Base-by-base conservation (phyloP, 768 basidiomycete genomes). In the Erythrobasidium yunnanense region DNA sequence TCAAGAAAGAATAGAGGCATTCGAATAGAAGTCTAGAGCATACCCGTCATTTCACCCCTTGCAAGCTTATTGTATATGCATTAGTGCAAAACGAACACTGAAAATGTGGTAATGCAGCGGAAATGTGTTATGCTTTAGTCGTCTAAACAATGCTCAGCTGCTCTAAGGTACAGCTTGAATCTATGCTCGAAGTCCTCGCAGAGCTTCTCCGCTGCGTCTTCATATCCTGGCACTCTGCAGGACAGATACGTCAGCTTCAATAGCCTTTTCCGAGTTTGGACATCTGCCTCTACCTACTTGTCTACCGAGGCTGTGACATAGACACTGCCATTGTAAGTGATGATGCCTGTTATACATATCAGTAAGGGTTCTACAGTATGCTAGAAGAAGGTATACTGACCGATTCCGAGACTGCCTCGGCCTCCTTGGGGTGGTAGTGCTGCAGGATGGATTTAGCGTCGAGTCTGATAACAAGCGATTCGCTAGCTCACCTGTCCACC, bases 1-100 rank as follows among this genome's bases (percentile, higher is more conserved):
- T 66, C 32, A 66, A 66, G 54, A 15, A 38, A 22, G 65, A 66
- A 45, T 66, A 66, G 49, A 58, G 38, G 11, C 38, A n/a, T n/a
- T n/a, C n/a, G n/a, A n/a, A n/a, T n/a, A n/a, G n/a, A n/a, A n/a
- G n/a, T n/a, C n/a, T n/a, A n/a, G n/a, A n/a, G n/a, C n/a, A n/a
- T n/a, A n/a, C n/a, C n/a, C n/a, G n/a, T n/a, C n/a, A n/a, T n/a
- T n/a, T n/a, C n/a, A n/a, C n/a, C n/a, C n/a, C n/a, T n/a, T n/a
- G n/a, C n/a, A n/a, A n/a, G n/a, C n/a, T n/a, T n/a, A n/a, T n/a
- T n/a, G n/a, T n/a, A n/a, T n/a, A n/a, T n/a, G n/a, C n/a, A n/a
- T n/a, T n/a, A n/a, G n/a, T n/a, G n/a, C n/a, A n/a, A n/a, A n/a
- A n/a, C n/a, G n/a, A n/a, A n/a, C n/a, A n/a, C n/a, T n/a, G n/a